phyloP scores from a whole-genome alignment of 1,284 basidiomycete species.

The Irpex sp. region DNA sequence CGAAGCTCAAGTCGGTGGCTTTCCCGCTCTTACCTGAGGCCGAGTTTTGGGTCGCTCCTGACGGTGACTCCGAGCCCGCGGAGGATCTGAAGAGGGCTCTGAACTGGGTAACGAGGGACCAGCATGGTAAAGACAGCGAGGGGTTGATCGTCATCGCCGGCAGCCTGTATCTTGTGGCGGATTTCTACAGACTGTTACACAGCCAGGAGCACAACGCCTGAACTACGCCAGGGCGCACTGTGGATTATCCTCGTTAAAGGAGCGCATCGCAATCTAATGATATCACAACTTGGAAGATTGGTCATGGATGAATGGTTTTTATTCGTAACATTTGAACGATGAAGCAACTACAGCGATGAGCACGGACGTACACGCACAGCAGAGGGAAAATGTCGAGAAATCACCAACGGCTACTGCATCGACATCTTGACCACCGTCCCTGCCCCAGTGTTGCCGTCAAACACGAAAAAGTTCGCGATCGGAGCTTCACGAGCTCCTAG shows the following conservation, averaged over 20 bases:
- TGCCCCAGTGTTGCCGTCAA: conserved; percentile 78
- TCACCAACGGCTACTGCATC: conserved; percentile 31
- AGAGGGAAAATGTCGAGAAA: not conserved
- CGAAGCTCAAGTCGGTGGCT: conserved; percentile 44
- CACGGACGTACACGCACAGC: not conserved
- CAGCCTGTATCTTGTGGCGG: conserved; percentile 88
- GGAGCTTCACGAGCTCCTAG: conserved; percentile 89
- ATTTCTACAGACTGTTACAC: conserved; percentile 67
- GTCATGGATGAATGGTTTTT: not conserved
- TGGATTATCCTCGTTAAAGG: not conserved
- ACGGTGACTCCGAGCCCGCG: conserved; percentile 22
- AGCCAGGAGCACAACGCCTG: not conserved
- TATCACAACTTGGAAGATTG: not conserved
- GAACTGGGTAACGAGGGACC: conserved; percentile 20
- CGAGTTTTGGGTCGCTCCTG: conserved; percentile 36
- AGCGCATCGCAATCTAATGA: not conserved
- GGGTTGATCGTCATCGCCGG: conserved; percentile 75
- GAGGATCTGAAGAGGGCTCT: conserved; percentile 15
- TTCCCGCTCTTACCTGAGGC: conserved; percentile 36
- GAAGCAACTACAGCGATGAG: not conserved
- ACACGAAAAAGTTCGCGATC: conserved; percentile 89
- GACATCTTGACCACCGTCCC: conserved; percentile 62
- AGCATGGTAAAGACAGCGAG: conserved; percentile 22
- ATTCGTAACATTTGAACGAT: not conserved
- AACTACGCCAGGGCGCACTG: too few relatives aligned